Base-by-base conservation (phyloP, 2,329 filamentous ascomycete genomes). In the Botrytis fabae region DNA sequence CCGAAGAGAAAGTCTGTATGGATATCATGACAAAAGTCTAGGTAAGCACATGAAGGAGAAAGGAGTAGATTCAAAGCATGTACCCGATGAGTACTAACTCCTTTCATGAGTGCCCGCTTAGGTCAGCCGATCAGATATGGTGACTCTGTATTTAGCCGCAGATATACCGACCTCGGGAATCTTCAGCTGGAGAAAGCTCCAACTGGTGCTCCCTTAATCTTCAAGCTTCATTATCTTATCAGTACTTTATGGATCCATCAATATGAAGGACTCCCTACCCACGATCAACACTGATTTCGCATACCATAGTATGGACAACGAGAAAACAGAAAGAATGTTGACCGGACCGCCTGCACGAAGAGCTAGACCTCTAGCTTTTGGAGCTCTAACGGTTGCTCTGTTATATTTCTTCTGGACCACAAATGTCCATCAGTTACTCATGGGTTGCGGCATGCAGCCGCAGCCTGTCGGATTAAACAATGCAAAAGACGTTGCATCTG, bases 381-480 rank as follows among this genome's bases (percentile, higher is more conserved):
- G 75, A 25, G 76, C 78, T 59, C 66, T 66, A 22, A 57, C 69
- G 51, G 76, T 78, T 32, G 76, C 75, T 35, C 57, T 79, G n/a
- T 73, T 76, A 57, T 79, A 79, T 69, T 42, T 78, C 57, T 54
- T 78, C 18, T 78, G 73, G 72, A 70, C 73, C 12, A 61, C 44
- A 1, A 54, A 74, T 20, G 60, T 77, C 18, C 70, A 72, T 63
- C 51, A 61, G 9, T 40, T 61, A 42, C 22, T 38, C 28, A 51
- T 75, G 75, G 51, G 54, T 46, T 62, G 35, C 44, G 68, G 32
- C 6, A 54, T 64, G 59, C 44, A 54, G 18, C 6, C 9, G n/a
- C 54, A 42, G 22, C 0, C n/a, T 68, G 20, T 32, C 8, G 64
- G 32, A 14, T 6, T n/a, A 18, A 46, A 35, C 5, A 20, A 40